Evolutionary conservation across 2,329 filamentous ascomycete genomes (phyloP), one percentile per base, ranked within the genome.

Genomic region (Lachnellula arida): DNA sequence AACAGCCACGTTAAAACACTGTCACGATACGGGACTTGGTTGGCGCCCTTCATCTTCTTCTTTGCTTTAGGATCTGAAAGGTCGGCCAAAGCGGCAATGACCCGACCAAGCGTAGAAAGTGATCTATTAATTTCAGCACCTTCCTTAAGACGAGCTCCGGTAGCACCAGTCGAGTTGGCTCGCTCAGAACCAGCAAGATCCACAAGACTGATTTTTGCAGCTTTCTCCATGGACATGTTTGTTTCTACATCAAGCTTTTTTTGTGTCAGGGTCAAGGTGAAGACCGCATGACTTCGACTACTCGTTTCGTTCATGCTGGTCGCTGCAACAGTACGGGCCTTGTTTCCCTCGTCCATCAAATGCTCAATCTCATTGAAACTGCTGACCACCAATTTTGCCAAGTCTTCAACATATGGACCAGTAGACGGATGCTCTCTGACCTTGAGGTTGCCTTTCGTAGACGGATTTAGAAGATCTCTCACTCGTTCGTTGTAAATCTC

Each of bases 271-370:
- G 93, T 97, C 53, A 99, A 78, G 19, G 95, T 99, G 71, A 99
- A 99, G 51, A 99, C 95, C 42, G 94, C 94, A 73, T 99, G 94
- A 71, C 93, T 97, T 78, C 94, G 87, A 81, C 91, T 96, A 58
- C 91, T 97, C 0, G 95, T 99, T 74, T 97, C 94, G 78, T 99
- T 99, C 94, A 99, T 99, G 81, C 97, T 99, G 40, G 94, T 99
- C 7, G 94, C 94, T 3, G 94, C 94, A 40, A 99, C 94, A 0
- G 94, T 99, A 78, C 94, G 83, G 35, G 94, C 94, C 75, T 99
- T 99, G 78, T 99, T 99, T 68, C 94, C 94, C 74, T 97, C 93
- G 70, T 99, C 94, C 94, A 99, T 99, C 67, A 99, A 76, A 70
- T 97, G 87, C 69, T 99, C 94, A 63, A 99, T 97, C 71, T 99